These are phyloP conservation scores for Hypoxylon lienhwacheense DNA, from an alignment of 495 filamentous ascomycete species.

Conservation along the genomic window DNA sequence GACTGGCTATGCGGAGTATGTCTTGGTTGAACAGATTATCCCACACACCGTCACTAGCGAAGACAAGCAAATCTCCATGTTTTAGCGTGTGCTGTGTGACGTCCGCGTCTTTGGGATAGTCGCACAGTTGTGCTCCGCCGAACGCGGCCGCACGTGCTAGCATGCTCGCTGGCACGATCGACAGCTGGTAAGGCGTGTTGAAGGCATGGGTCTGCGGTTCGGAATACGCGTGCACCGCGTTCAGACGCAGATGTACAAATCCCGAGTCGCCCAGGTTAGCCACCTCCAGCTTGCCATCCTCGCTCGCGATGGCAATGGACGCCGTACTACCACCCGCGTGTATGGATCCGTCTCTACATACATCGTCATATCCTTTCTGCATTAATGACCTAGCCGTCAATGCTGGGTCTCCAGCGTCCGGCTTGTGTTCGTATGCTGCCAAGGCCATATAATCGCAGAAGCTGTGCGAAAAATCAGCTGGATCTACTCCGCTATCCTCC, in stretches of 20 bases:
- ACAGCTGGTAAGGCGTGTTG: conserved; percentile 95
- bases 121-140: conserved; percentile 76
- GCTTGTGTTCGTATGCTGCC: conserved; percentile 59
- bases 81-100: conserved; percentile 72
- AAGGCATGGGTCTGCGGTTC: conserved; percentile 92
- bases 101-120: conserved; percentile 82
- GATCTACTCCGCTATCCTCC: conserved; percentile 86
- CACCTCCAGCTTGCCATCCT: conserved; percentile 73
- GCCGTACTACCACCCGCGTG: conserved; percentile 87
- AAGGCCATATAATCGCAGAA: conserved; percentile 88
- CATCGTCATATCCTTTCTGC: conserved; percentile 76
- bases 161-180: conserved; percentile 79
- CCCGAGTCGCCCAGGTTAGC: conserved; percentile 99
- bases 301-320: conserved; percentile 71
- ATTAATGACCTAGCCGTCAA: conserved; percentile 73
- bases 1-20: conserved; percentile 74
- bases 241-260: conserved; percentile 80
- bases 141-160: conserved; percentile 74
- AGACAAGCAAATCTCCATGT: conserved; percentile 87
- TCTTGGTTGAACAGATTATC: conserved; percentile 94
- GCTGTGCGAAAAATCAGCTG: conserved; percentile 93
- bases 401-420: conserved; percentile 24
- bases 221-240: conserved; percentile 79
- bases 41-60: conserved; percentile 94
- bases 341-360: conserved; percentile 72